Percentiles rank a stretch among this genome's conserved stretches.
phyloP scores from a whole-genome alignment of 2,329 filamentous ascomycete genomes.

The Beauveria varroae region DNA sequence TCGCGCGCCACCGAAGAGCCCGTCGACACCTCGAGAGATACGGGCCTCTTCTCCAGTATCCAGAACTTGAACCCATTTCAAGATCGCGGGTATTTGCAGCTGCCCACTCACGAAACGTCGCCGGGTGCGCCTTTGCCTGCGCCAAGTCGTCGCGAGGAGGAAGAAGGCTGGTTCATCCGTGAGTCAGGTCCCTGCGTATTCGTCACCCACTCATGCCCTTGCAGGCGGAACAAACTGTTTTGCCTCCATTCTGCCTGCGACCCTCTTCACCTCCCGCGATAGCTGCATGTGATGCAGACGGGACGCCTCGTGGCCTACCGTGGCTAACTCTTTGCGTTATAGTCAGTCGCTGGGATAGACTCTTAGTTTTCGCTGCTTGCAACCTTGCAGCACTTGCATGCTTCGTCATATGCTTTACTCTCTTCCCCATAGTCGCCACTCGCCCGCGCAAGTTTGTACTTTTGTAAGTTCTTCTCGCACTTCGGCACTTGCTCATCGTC shows the following conservation, averaged over 20 bases:
- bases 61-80: constrained; percentile 84
- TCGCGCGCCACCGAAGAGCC: constrained; percentile 77
- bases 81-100: constrained; percentile 77
- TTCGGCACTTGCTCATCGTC: constrained; percentile 10
- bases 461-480: constrained; percentile 60
- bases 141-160: constrained; percentile 78
- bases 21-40: constrained; percentile 61
- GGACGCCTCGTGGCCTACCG: constrained; percentile 35
- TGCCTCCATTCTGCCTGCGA: constrained; percentile 28
- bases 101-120: constrained; percentile 72
- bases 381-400: constrained; percentile 83
- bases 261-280: constrained; percentile 17
- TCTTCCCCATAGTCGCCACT: constrained; percentile 76
- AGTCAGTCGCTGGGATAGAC: constrained; percentile 97
- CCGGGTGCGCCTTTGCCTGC: constrained; percentile 80
- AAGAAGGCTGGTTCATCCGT: constrained; percentile 93
- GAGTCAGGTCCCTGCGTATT: constrained; percentile 40
- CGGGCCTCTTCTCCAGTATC: constrained; percentile 71
- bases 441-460: constrained; percentile 92
- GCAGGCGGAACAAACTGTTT: constrained; percentile 35
- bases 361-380: constrained; percentile 86
- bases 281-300: constrained; percentile 35
- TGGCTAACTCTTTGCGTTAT: constrained; percentile 29
- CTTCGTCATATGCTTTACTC: constrained; percentile 86
- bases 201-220: constrained; percentile 18